Base-by-base conservation (phyloP, 2,329 filamentous ascomycete species). In the Grosmannia serpens region DNA sequence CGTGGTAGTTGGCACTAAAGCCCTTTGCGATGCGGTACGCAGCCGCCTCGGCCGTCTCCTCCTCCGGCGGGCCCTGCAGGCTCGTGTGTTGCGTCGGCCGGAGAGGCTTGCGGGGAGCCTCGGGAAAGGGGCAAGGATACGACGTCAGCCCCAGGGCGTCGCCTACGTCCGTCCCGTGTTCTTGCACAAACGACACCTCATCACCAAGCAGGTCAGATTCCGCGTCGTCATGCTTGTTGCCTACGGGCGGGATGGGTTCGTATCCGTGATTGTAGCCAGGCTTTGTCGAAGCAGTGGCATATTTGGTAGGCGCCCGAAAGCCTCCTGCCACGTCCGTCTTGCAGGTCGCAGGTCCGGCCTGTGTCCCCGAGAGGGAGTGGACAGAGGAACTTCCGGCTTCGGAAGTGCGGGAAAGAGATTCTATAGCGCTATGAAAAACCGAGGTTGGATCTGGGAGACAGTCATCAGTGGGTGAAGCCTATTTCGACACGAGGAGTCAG, bases 1-100 rank as follows among this genome's bases (percentile, higher is more conserved):
- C 75, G 9, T 63, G 63, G 63, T 77, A 77, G 57, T 70, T 70
- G 11, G 64, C 63, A 1, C 70, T 71, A 58, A 73, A 69, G 3
- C 68, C 68, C 44, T 27, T 2, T 13, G 20, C 15, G 20, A 26
- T 9, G 1, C 54, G 54, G 27, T 24, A 35, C 1, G 29, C 29
- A 1, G 26, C 27, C 26, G 10, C 13, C 38, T 31, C 38, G 17
- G n/a, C 26, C 10, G 53, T 24, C 4, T 55, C 41, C 8, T 11
- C 7, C 20, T 20, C 7, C 20, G 20, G 5, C 17, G 3, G 9
- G 20, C 41, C 20, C 17, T 44, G 20, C 6, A 20, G 20, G 8
- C 20, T 7, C 6, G 41, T n/a, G 41, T 7, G 41, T 15, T 2
- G 4, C 1, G 20, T n/a, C 41, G 41, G 41, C 8, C 20, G 41